These are phyloP conservation scores for Leishmania lainsoni DNA, from an alignment of 208 protist genomes.

Conservation along the genomic window DNA sequence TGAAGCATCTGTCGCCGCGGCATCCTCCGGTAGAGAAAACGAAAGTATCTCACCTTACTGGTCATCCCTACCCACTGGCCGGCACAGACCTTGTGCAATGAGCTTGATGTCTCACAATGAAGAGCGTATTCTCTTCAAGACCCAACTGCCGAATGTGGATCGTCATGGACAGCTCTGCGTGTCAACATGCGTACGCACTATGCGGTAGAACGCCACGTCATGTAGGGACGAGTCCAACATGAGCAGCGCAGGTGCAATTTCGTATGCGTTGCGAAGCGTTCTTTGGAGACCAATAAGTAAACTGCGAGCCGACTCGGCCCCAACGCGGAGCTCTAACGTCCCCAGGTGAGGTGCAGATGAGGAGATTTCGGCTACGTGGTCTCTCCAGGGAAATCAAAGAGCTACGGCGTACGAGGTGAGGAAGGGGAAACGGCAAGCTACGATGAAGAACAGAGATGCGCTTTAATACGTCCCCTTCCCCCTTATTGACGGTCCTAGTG, in stretches of 20 bases:
- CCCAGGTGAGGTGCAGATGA: not conserved
- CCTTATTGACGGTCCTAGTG: not conserved
- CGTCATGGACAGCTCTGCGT: conserved; percentile 8
- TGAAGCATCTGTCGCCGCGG: not conserved
- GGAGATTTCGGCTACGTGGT: not conserved
- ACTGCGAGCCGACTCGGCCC: not conserved
- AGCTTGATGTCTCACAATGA: conserved; percentile 27
- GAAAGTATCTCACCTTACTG: not conserved
- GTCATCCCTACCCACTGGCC: not conserved
- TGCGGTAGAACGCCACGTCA: conserved; percentile 33
- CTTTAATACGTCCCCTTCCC: not conserved
- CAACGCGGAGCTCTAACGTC: not conserved
- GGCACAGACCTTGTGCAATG: not conserved
- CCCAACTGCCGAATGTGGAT: not conserved
- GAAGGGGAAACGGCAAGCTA: not conserved
- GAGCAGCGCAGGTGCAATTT: conserved; percentile 16
- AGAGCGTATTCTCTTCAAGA: conserved; percentile 31
- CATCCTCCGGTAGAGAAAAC: not conserved
- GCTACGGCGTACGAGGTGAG: not conserved
- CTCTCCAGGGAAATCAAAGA: not conserved
- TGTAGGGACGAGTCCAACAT: conserved; percentile 12
- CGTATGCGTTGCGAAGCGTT: conserved; percentile 6
- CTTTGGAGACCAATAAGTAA: not conserved
- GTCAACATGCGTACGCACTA: conserved; percentile 28
- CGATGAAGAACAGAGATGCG: not conserved